phyloP scores from a whole-genome alignment of 2,329 filamentous ascomycete genomes.

The Claviceps arundinis region DNA sequence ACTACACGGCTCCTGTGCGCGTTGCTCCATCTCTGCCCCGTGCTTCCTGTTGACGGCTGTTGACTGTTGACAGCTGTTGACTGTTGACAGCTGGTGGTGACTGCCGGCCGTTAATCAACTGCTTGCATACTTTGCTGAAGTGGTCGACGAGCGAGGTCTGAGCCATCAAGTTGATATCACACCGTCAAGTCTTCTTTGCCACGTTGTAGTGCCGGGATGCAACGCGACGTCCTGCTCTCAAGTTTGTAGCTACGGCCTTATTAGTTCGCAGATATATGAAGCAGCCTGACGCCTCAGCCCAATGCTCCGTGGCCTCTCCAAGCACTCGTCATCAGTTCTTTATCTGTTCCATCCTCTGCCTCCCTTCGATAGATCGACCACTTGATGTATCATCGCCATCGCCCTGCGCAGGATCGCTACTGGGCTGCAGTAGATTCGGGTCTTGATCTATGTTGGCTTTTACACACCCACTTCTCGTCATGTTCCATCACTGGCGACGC shows the following conservation, averaged over 20 bases:
- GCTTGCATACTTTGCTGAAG: too few relatives aligned
- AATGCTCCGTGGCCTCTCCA: not conserved
- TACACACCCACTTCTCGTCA: not conserved
- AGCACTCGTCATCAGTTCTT: not conserved
- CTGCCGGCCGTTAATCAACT: too few relatives aligned
- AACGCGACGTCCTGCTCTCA: not conserved
- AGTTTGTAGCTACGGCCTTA: not conserved
- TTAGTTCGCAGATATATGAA: not conserved
- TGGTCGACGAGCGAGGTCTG: not conserved
- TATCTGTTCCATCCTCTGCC: not conserved
- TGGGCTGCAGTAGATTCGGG: conserved; percentile 14
- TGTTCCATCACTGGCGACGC: not conserved
- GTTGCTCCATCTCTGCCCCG: not conserved
- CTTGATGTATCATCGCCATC: conserved; percentile 9
- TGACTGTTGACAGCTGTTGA: not conserved
- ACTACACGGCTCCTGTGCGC: not conserved
- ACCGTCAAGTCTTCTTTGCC: not conserved
- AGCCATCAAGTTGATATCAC: not conserved
- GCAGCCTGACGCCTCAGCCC: not conserved
- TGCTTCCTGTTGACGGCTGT: not conserved
- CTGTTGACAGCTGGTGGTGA: not conserved
- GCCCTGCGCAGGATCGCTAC: conserved; percentile 14
- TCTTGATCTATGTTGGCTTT: conserved; percentile 3
- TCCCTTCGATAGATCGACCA: not conserved
- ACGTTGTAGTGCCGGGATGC: not conserved